A percentile compares a stretch with the other conserved stretches of the same genome.
Conservation (phyloP, 208 protist genomes). For the Leishmania braziliensis region DNA sequence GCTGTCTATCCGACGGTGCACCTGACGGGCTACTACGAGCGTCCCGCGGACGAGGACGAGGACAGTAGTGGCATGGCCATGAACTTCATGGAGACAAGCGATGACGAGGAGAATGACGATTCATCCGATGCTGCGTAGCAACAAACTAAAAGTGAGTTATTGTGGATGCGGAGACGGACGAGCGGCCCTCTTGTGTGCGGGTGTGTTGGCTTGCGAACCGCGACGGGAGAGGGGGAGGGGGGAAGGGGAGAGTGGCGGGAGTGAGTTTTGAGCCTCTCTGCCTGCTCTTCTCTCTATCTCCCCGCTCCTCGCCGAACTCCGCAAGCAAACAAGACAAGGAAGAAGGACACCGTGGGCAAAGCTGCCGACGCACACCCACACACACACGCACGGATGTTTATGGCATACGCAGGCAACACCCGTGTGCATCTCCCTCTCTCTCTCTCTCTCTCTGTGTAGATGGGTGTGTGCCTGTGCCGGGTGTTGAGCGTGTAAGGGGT, state of each 20-base stretch:
- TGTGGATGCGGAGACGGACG: neutral
- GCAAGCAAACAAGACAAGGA: neutral
- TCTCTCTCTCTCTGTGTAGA: neutral
- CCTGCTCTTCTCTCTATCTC: too few species aligned
- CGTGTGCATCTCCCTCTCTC: too few species aligned
- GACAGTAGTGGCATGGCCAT: constrained; percentile 26
- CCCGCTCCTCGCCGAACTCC: too few species aligned
- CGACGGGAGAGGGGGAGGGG: neutral
- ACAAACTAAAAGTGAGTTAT: neutral
- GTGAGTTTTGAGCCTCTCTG: too few species aligned
- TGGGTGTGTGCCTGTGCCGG: neutral
- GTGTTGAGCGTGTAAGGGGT: neutral
- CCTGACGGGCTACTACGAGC: constrained; percentile 82
- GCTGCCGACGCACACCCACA: neutral
- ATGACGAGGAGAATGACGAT: constrained; percentile 22
- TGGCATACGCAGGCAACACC: too few species aligned
- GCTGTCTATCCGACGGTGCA: constrained; percentile 59
- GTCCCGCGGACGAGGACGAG: constrained; percentile 45
- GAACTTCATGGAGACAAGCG: constrained; percentile 32
- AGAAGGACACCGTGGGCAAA: neutral
- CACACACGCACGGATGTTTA: neutral
- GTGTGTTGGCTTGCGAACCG: neutral
- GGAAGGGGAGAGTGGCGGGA: too few species aligned
- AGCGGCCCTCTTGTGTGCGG: too few species aligned
- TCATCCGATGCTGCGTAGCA: neutral